These are phyloP conservation scores for Hypericum perforatum DNA, from an alignment of 345 rosid genomes.

Conservation along the genomic window DNA sequence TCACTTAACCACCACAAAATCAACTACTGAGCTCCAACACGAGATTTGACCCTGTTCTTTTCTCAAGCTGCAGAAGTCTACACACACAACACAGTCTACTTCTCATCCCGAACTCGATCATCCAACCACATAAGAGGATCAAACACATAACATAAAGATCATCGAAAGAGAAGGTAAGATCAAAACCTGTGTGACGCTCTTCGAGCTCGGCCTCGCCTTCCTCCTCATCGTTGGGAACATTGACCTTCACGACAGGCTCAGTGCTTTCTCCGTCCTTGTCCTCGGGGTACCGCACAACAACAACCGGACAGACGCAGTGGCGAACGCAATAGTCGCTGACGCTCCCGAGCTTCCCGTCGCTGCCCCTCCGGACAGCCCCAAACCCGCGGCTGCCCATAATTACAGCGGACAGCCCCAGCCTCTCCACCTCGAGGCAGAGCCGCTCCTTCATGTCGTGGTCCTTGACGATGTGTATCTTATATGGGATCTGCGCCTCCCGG, in stretches of 20 bases:
- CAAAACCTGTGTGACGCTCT: background rate
- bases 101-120: no score
- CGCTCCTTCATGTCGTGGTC: constrained; percentile 98
- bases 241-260: constrained; percentile 13
- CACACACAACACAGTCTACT: no score
- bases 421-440: constrained; percentile 76
- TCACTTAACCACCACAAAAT: no score
- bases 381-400: constrained; percentile 87
- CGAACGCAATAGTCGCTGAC: constrained; percentile 93
- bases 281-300: constrained; percentile 73
- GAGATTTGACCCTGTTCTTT: no score
- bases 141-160: no score
- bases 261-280: constrained; percentile 36
- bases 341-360: constrained; percentile 73
- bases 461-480: constrained; percentile 81
- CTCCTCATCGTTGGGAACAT: constrained; percentile 16
- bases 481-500: constrained; percentile 70
- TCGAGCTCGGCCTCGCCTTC: constrained; percentile 6
- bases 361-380: constrained; percentile 72
- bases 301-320: constrained; percentile 83
- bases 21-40: no score
- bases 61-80: no score
- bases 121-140: no score
- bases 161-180: background rate
- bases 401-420: constrained; percentile 64